Evolutionary conservation across 2,329 filamentous ascomycete genomes (phyloP).

Genomic region (Ophiostoma fasciatum): DNA sequence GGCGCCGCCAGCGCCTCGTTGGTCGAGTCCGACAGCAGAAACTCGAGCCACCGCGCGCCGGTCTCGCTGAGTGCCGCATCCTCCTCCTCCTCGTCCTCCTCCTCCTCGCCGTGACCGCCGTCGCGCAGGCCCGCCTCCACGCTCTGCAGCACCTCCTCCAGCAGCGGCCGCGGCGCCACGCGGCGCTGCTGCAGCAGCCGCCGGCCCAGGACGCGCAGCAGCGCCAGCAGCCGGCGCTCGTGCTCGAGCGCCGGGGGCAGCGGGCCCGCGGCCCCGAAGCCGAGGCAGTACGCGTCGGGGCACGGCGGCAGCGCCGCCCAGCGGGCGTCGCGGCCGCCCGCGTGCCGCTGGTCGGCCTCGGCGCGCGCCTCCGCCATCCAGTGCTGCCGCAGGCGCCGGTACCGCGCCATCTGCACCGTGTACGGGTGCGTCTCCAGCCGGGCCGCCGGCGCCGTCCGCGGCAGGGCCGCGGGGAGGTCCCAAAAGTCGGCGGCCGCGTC

Average conservation of each 20-base stretch:
- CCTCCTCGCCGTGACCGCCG: no score
- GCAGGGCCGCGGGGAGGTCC: no score
- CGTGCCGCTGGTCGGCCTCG: background rate
- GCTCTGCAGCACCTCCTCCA: conserved; percentile 13
- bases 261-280: conserved; percentile 11
- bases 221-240: conserved; percentile 15
- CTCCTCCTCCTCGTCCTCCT: no score
- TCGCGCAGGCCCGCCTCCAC: conserved; percentile 4
- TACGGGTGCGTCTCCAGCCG: conserved; percentile 9
- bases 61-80: conserved; percentile 15
- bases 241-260: conserved; percentile 14
- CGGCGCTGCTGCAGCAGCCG: conserved; percentile 13
- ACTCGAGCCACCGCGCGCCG: conserved; percentile 21
- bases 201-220: conserved; percentile 14
- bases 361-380: conserved; percentile 11
- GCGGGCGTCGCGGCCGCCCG: background rate
- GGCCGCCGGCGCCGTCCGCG: background rate
- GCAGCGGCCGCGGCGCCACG: conserved; percentile 17
- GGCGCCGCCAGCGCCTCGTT: conserved; percentile 13
- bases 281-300: conserved; percentile 4
- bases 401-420: conserved; percentile 8
- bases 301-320: conserved; percentile 14
- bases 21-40: conserved; percentile 16
- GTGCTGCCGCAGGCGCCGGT: conserved; percentile 5
- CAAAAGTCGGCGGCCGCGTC: background rate